Evolutionary conservation across 2,329 filamentous ascomycete genomes (phyloP), one percentile per base, ranked within the genome.

Genomic region (Fusarium cyanostomum): DNA sequence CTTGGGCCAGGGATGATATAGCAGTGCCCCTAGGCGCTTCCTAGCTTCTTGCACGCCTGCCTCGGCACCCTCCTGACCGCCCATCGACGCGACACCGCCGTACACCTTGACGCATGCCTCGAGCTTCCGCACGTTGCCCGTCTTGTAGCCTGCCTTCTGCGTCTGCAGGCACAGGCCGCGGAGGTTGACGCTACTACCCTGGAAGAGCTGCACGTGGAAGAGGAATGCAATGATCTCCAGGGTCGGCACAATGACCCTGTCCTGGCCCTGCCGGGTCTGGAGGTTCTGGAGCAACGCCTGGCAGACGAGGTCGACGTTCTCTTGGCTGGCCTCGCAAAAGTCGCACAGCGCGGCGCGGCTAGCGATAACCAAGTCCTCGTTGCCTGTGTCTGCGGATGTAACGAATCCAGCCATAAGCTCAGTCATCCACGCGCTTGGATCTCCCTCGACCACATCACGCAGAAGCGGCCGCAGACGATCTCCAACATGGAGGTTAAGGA

Each of bases 121-220:
- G 1, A 98, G 82, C 74, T 95, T 94, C 46, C 89, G 86, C 38
- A 97, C 86, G 73, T 92, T 95, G 16, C 89, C 87, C 1, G 90
- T 91, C 77, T 94, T 94, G 79, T 91, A 94, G 63, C 94, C 91
- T 1, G 91, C 85, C 75, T 89, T 92, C 71, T 96, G 92, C 5
- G 90, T 86, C 31, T 87, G 81, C 7, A 88, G 80, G 57, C 93
- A 92, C 4, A 97, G 77, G 7, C 75, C 81, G 59, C 86, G 86
- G 72, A 81, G 73, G 62, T 82, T 78, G 13, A 81, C 64, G 7
- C 66, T 66, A 65, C 74, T 79, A 24, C 68, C 74, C 74, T 77
- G 79, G 65, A 84, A 80, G 46, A 82, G 73, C 10, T 77, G 82
- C 41, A 80, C 83, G 78, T 94, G 88, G 74, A 96, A 84, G 28